Evolutionary conservation across 257 asterid species (phyloP).

Genomic region (Leonotis leonurus): DNA sequence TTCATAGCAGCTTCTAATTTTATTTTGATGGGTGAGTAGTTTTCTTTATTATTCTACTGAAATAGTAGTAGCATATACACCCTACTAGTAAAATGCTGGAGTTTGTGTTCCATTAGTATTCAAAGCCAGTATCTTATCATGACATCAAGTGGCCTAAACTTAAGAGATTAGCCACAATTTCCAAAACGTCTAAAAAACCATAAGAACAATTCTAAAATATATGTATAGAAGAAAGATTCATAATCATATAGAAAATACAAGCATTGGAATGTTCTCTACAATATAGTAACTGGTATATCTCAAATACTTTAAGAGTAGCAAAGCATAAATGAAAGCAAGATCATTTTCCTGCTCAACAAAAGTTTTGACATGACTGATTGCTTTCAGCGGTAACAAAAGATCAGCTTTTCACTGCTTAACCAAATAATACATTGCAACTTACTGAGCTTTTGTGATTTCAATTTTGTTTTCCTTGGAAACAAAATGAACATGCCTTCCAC

Average conservation of each 20-base stretch:
- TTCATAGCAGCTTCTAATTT: too few species aligned
- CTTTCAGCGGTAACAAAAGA: slow-evolving; percentile 7
- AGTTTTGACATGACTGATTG: not conserved
- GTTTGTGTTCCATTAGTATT: too few species aligned
- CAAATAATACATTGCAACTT: not conserved
- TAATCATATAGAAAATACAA: not conserved
- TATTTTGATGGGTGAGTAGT: too few species aligned
- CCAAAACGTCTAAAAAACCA: too few species aligned
- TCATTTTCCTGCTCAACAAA: not conserved
- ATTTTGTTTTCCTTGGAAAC: not conserved
- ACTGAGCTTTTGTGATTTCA: not conserved
- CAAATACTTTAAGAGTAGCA: not conserved
- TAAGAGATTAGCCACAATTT: too few species aligned
- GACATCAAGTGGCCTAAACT: not conserved
- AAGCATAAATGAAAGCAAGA: not conserved
- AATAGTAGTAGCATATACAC: too few species aligned
- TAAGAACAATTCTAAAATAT: not conserved
- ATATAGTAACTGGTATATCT: not conserved
- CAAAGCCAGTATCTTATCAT: too few species aligned
- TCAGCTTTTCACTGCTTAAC: not conserved
- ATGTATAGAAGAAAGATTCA: not conserved
- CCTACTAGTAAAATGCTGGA: too few species aligned
- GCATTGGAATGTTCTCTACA: not conserved
- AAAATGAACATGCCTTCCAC: slow-evolving; percentile 1
- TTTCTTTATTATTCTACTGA: too few species aligned